A percentile compares a stretch with the other conserved stretches of the same genome.
These are phyloP conservation scores for Acacia acuminata DNA, from an alignment of 306 rosid genomes.

Conservation along the genomic window DNA sequence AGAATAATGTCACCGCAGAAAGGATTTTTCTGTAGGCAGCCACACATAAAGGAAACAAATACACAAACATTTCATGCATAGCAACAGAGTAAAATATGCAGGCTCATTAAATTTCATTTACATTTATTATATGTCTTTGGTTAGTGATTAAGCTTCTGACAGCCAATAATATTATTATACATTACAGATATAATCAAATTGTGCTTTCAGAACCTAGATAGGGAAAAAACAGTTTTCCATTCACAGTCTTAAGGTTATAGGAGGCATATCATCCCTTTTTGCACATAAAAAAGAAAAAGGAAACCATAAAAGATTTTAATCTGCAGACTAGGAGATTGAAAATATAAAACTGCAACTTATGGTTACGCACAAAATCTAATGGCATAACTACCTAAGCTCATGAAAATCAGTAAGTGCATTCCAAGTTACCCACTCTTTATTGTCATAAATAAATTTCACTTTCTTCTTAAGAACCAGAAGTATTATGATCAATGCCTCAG, in stretches of 20 bases:
- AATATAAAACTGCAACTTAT: constrained; percentile 13
- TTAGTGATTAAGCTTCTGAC: too few relatives aligned
- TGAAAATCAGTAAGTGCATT: not conserved
- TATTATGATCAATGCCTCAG: too few relatives aligned
- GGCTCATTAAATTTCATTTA: too few relatives aligned
- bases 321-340: constrained; percentile 2
- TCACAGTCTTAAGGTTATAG: not conserved
- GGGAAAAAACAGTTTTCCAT: not conserved
- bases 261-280: not conserved
- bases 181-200: not conserved
- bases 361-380: constrained; percentile 5
- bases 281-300: constrained; percentile 7
- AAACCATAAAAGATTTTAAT: not conserved
- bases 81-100: too few relatives aligned
- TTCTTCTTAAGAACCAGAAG: too few relatives aligned
- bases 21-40: too few relatives aligned
- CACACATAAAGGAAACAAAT: too few relatives aligned
- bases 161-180: not conserved
- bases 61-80: too few relatives aligned
- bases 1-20: too few relatives aligned
- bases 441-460: too few relatives aligned
- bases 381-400: not conserved
- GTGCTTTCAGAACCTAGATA: not conserved
- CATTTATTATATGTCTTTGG: too few relatives aligned
- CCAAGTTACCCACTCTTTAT: not conserved